A percentile compares a stretch with the other conserved stretches of the same genome.
phyloP scores from a whole-genome alignment of 257 asterid species.

The Solanum etuberosum region DNA sequence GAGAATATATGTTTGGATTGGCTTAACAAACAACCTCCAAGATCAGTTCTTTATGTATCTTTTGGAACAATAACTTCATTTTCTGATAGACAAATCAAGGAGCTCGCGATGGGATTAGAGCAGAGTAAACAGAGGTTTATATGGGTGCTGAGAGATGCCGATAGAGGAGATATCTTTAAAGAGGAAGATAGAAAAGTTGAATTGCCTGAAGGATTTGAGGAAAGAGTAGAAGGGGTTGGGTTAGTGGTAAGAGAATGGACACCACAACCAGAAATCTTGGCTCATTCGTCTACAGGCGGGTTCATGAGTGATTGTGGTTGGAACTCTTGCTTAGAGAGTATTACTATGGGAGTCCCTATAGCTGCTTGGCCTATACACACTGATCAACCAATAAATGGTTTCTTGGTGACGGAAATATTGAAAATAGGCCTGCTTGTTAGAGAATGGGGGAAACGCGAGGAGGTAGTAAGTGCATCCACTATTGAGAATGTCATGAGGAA shows the following conservation, averaged over 20 bases:
- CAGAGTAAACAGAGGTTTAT: background rate
- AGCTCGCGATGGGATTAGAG: background rate
- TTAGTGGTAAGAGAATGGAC: background rate
- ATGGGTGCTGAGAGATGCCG: background rate
- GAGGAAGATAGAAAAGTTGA: background rate
- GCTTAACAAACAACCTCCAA: background rate
- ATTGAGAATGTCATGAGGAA: background rate
- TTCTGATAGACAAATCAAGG: background rate
- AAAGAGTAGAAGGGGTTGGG: background rate
- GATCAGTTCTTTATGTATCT: background rate
- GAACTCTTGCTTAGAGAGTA: background rate
- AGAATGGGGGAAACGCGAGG: background rate
- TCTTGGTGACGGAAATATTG: background rate
- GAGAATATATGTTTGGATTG: background rate
- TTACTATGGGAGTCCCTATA: background rate
- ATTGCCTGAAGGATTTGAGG: background rate
- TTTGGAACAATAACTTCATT: background rate
- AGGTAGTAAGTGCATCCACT: background rate
- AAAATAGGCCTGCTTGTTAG: background rate
- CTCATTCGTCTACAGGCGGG: background rate
- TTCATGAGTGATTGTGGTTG: background rate
- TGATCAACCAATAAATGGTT: background rate
- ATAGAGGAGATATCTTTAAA: background rate
- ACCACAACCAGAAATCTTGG: background rate
- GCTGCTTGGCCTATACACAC: background rate